Conservation (phyloP, 176 grass and related monocot genomes). For the Avena eriantha region DNA sequence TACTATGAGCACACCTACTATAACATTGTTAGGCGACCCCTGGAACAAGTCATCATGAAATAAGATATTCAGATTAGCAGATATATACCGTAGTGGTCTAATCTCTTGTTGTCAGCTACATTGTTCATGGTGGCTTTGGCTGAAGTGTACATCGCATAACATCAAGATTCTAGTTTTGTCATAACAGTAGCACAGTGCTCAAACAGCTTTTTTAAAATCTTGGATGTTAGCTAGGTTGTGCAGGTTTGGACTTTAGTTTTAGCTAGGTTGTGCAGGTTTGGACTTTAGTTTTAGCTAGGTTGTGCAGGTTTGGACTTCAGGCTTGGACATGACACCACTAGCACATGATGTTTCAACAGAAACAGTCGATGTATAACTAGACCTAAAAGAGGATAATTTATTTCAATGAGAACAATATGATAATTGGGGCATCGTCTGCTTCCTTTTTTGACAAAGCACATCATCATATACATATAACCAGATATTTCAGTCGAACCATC, state of each 20-base stretch:
- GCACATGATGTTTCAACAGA: not conserved
- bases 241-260: no score
- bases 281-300: no score
- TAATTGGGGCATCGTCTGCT: not conserved
- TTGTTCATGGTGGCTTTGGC: not conserved
- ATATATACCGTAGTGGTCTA: not conserved
- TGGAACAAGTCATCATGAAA: not conserved
- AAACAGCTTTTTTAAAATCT: no score
- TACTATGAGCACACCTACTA: constrained; percentile 30
- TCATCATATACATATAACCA: not conserved
- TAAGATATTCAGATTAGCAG: not conserved
- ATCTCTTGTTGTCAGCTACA: not conserved
- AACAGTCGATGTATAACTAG: not conserved
- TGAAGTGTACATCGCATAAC: not conserved
- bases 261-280: no score
- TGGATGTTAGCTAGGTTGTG: no score
- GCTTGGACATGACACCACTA: not conserved
- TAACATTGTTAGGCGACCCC: constrained; percentile 13
- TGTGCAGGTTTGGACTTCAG: no score
- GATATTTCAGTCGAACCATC: not conserved
- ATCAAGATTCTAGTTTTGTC: not conserved
- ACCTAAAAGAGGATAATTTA: not conserved
- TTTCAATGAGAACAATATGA: not conserved
- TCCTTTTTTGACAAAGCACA: not conserved
- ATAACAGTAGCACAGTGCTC: no score